Evolutionary conservation across 2,329 filamentous ascomycete species (phyloP).

Genomic region (Aspergillus latus): DNA sequence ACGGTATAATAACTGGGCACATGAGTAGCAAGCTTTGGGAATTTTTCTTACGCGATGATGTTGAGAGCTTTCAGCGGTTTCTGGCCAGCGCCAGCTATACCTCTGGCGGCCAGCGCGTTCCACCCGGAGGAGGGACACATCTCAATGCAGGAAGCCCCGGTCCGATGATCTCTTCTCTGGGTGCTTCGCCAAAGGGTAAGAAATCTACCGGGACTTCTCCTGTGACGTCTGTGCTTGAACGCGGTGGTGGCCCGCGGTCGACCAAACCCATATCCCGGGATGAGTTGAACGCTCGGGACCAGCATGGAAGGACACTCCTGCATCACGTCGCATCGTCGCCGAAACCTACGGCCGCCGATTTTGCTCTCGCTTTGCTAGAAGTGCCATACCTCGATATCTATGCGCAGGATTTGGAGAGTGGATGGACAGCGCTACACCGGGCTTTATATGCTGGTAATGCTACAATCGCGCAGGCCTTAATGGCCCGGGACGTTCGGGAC

Average conservation of each 20-base stretch:
- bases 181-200: constrained; percentile 49
- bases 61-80: constrained; percentile 88
- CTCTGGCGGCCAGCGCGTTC: constrained; percentile 32
- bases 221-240: constrained; percentile 48
- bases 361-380: constrained; percentile 76
- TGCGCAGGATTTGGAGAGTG: constrained; percentile 82
- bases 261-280: constrained; percentile 51
- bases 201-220: constrained; percentile 48
- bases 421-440: constrained; percentile 92
- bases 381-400: constrained; percentile 84
- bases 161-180: constrained; percentile 31
- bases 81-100: constrained; percentile 69
- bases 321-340: constrained; percentile 80
- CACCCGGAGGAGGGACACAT: constrained; percentile 27
- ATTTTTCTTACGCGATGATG: constrained; percentile 95
- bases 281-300: constrained; percentile 83
- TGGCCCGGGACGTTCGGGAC: constrained; percentile 73
- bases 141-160: constrained; percentile 34
- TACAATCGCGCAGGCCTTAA: constrained; percentile 75
- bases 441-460: constrained; percentile 89
- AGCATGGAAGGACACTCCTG: constrained; percentile 76
- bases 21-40: constrained; percentile 98
- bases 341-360: constrained; percentile 66
- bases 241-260: constrained; percentile 21
- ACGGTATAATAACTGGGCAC: constrained; percentile 49